phyloP scores from a whole-genome alignment of 371 early-diverging fungal species.

The Chytridium lagenaria region DNA sequence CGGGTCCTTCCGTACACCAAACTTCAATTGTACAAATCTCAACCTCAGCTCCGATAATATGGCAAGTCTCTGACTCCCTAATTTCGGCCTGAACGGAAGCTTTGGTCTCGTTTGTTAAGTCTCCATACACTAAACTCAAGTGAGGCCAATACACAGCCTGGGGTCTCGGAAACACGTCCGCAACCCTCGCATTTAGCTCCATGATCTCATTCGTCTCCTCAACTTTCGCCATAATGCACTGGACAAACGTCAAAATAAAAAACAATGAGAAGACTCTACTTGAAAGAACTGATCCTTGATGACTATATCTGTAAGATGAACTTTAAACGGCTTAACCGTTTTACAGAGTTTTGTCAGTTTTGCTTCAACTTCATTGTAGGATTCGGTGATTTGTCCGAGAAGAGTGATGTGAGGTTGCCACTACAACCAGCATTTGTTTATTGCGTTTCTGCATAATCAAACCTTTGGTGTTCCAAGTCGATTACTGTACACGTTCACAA shows the following conservation, averaged over 20 bases:
- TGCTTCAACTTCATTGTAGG: slow-evolving; percentile 10
- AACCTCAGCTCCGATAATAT: slow-evolving; percentile 15
- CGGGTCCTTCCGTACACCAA: slow-evolving; percentile 30
- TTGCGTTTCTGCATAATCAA: neutral
- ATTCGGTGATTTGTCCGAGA: slow-evolving; percentile 27
- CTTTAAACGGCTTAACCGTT: slow-evolving; percentile 16
- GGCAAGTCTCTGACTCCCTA: slow-evolving; percentile 23
- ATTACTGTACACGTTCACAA: slow-evolving; percentile 28
- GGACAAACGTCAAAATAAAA: neutral
- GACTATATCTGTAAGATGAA: slow-evolving; percentile 32
- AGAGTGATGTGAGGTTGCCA: slow-evolving; percentile 43
- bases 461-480: slow-evolving; percentile 38
- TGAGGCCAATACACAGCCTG: slow-evolving; percentile 41
- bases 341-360: slow-evolving; percentile 7
- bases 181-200: slow-evolving; percentile 19
- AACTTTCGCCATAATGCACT: slow-evolving; percentile 44
- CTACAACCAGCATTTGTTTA: neutral
- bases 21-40: slow-evolving; percentile 19
- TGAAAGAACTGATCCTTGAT: slow-evolving; percentile 39
- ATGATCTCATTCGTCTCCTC: slow-evolving; percentile 28
- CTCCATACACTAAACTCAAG: slow-evolving; percentile 40
- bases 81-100: slow-evolving; percentile 23
- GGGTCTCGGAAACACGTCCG: slow-evolving; percentile 7
- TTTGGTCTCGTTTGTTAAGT: slow-evolving; percentile 18
- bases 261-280: neutral